Base-by-base conservation (phyloP, 2,329 filamentous ascomycete genomes). In the Colletotrichum sp. region DNA sequence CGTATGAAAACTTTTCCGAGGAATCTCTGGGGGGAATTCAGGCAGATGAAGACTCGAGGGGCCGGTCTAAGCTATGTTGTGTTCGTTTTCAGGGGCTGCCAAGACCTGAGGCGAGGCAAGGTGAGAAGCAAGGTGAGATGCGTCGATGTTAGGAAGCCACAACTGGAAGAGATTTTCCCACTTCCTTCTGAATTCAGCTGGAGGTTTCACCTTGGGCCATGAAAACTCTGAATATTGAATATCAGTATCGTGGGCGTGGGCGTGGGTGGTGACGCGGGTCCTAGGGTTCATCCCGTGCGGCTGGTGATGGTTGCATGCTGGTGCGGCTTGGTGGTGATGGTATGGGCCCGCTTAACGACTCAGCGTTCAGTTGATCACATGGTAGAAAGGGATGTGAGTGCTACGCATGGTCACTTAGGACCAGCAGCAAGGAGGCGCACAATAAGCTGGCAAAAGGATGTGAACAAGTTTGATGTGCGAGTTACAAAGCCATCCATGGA, bases 1-100 rank as follows among this genome's bases (percentile, higher is more conserved):
- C 10, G 4, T 21, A 21, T 13, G n/a, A 52, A 52, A 13, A 21
- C 43, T 21, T 52, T 24, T 21, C 6, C 6, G 43, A 24, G 10
- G 10, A 13, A 52, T 0, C 0, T 52, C 6, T 1, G n/a, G 10
- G 21, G n/a, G 3, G 1, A 21, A 52, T 2, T 8, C n/a, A 8
- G 12, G 43, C 10, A 13, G 43, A 52, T 21, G 43, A 8, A 52
- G 43, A 13, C 43, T 52, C 10, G 43, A 21, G 13, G 10, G n/a
- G n/a, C 3, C 6, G 8, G n/a, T n/a, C 43, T 52, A 2, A 21
- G 43, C n/a, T 21, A 13, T 13, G 43, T 4, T 21, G 43, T 13
- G 43, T 21, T 21, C 6, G 43, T 52, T 13, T 21, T 6, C 12
- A 52, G 43, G 43, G 43, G n/a, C 6, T 52, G 43, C 43, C 43